Conservation (phyloP, 2,329 filamentous ascomycete species). For the Chaetothyriales sp. region DNA sequence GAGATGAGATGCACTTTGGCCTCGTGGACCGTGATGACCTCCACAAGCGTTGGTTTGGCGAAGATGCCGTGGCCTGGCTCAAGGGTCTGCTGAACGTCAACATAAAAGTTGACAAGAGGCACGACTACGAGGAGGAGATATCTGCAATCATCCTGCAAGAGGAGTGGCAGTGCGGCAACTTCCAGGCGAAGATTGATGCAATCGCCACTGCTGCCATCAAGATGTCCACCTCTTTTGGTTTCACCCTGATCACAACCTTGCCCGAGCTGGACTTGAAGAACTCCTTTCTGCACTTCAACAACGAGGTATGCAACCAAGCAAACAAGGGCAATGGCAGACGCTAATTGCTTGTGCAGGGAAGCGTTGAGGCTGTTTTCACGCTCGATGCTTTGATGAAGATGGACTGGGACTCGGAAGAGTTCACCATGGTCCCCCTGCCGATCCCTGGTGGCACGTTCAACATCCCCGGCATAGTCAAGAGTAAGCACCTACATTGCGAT, state of each 20-base stretch:
- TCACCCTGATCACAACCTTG: neutral
- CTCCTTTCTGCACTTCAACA: neutral
- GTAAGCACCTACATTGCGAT: neutral
- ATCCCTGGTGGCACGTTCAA: neutral
- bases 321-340: neutral
- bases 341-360: neutral
- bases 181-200: neutral
- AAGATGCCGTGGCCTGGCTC: conserved; percentile 21
- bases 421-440: too few species aligned
- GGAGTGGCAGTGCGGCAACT: neutral
- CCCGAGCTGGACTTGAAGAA: neutral
- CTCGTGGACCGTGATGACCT: conserved; percentile 19
- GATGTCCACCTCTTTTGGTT: neutral
- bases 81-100: conserved; percentile 11
- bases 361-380: too few species aligned
- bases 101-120: too few species aligned
- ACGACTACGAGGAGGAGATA: too few species aligned
- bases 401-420: too few species aligned
- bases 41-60: conserved; percentile 26
- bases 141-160: neutral
- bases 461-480: neutral
- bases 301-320: neutral
- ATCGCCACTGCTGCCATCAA: neutral
- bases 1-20: conserved; percentile 22
- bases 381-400: too few species aligned